phyloP scores from a whole-genome alignment of 148 eudicot genomes.

The Vaccinium macrocarpon region DNA sequence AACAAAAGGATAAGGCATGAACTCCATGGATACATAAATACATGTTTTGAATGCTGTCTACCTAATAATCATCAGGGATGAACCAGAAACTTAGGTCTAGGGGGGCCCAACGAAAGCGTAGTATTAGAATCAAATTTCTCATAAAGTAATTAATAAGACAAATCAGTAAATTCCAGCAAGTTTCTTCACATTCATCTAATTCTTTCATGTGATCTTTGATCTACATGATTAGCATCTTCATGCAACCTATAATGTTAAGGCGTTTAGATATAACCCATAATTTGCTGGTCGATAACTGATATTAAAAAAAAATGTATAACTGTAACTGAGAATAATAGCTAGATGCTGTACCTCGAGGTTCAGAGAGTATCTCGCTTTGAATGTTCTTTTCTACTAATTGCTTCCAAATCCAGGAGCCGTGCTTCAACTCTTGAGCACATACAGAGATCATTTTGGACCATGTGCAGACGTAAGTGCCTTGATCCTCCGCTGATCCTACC shows the following conservation, averaged over 20 bases:
- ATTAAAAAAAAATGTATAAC: no score
- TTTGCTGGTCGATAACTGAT: no score
- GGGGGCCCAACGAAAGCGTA: not conserved
- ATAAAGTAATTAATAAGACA: not conserved
- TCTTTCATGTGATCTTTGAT: not conserved
- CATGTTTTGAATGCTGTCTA: not conserved
- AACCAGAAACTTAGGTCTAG: not conserved
- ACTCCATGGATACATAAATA: not conserved
- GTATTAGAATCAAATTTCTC: not conserved
- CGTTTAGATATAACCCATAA: not conserved
- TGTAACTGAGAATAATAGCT: not conserved
- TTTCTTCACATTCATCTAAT: not conserved
- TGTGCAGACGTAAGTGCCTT: conserved; percentile 39
- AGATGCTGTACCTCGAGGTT: conserved; percentile 52
- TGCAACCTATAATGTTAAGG: not conserved
- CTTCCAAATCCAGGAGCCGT: conserved; percentile 65
- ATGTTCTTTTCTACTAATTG: conserved; percentile 50
- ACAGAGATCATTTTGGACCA: conserved; percentile 61
- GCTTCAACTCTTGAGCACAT: conserved; percentile 66
- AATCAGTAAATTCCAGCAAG: not conserved
- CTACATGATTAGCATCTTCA: not conserved
- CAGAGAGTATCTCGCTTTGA: conserved; percentile 38
- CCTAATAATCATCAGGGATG: not conserved
- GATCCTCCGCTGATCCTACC: conserved; percentile 55
- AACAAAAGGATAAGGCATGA: not conserved